Conservation (phyloP, 495 filamentous ascomycete genomes). For the Daldinia vernicosa region DNA sequence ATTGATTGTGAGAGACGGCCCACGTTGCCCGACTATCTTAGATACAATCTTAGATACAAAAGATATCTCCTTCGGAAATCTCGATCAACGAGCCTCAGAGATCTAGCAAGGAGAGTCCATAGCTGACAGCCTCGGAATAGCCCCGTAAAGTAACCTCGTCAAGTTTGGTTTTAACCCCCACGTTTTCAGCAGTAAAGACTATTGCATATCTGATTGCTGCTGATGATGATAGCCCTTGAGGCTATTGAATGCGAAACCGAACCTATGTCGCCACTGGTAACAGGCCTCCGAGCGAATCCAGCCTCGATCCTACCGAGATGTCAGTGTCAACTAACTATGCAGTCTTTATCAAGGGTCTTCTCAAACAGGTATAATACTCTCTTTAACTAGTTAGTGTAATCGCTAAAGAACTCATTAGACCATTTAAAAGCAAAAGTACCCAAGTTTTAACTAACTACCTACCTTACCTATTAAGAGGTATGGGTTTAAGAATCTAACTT, state of each 20-base stretch:
- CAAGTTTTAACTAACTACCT: neutral
- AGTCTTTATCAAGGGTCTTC: neutral
- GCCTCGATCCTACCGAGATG: neutral
- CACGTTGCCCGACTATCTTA: slow-evolving; percentile 21
- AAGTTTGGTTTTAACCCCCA: neutral
- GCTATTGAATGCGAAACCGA: neutral
- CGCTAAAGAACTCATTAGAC: neutral
- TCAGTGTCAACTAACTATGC: neutral
- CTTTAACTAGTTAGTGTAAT: neutral
- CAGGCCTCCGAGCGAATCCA: neutral
- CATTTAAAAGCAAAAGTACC: neutral
- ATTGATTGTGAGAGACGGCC: slow-evolving; percentile 7
- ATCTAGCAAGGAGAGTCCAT: neutral
- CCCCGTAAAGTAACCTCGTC: neutral
- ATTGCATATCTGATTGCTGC: slow-evolving; percentile 3
- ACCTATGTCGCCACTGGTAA: neutral
- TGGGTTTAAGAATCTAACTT: neutral
- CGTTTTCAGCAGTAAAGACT: neutral
- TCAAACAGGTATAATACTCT: neutral
- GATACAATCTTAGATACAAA: neutral
- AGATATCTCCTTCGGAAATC: neutral
- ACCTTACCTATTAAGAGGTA: too few species aligned
- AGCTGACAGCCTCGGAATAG: neutral
- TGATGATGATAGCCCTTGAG: neutral
- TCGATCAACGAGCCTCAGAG: neutral